Evolutionary conservation across 2,329 filamentous ascomycete genomes (phyloP).

Genomic region (Xylaria arbuscula): DNA sequence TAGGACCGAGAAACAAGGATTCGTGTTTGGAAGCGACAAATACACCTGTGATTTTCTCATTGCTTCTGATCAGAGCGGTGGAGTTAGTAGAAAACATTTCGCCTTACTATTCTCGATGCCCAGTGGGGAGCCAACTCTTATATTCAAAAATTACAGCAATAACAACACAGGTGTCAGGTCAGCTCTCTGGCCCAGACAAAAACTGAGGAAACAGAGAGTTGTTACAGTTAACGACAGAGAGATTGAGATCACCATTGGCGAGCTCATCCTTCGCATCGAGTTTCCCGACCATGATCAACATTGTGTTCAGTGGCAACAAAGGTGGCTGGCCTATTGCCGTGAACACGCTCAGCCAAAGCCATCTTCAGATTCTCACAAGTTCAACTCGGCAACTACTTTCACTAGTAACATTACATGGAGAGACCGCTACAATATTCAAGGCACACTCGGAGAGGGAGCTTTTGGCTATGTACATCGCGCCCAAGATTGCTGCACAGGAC

Average conservation of each 20-base stretch:
- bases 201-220: background rate
- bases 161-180: too few species aligned
- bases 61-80: background rate
- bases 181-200: too few species aligned
- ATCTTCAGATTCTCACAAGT: too few species aligned
- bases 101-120: background rate
- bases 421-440: background rate
- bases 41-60: slow-evolving; percentile 13
- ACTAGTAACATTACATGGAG: background rate
- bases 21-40: slow-evolving; percentile 3
- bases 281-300: background rate
- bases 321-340: background rate
- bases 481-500: background rate
- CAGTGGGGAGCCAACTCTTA: background rate
- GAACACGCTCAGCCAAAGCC: background rate
- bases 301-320: background rate
- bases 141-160: too few species aligned
- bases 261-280: background rate
- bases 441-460: background rate
- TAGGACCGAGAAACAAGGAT: background rate
- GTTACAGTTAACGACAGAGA: background rate
- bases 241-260: background rate
- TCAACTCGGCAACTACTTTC: background rate
- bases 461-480: slow-evolving; percentile 2
- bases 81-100: slow-evolving; percentile 9